phyloP scores from a whole-genome alignment of 768 basidiomycete genomes.

The Pilatotrama ljubarskyi region DNA sequence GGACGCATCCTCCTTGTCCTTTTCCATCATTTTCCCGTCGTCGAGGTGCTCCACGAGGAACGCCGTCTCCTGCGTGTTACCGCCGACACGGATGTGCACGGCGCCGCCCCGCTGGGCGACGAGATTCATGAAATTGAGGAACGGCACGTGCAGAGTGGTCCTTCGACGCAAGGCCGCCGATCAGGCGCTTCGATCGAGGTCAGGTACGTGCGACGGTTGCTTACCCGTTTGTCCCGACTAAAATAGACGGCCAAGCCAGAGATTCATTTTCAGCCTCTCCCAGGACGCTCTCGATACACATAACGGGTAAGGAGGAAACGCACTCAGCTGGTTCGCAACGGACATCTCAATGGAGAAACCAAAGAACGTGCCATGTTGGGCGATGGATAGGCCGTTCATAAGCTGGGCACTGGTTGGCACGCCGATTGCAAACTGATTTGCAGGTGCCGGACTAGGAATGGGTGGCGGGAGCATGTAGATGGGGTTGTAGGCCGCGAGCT shows the following conservation, averaged over 20 bases:
- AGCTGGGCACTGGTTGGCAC: constrained; percentile 32
- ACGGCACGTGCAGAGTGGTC: constrained; percentile 30
- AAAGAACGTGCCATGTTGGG: constrained; percentile 56
- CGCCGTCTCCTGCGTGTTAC: constrained; percentile 52
- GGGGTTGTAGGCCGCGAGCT: constrained; percentile 52
- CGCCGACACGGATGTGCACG: constrained; percentile 42
- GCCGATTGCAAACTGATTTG: constrained; percentile 44
- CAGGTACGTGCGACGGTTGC: neutral
- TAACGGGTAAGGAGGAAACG: neutral
- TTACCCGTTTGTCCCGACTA: constrained; percentile 8
- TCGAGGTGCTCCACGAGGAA: constrained; percentile 23
- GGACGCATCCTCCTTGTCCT: constrained; percentile 31
- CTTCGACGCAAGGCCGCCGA: neutral
- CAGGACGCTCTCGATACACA: neutral
- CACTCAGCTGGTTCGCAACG: constrained; percentile 40
- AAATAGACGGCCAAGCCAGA: neutral
- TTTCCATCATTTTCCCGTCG: constrained; percentile 26
- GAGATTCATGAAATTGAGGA: constrained; percentile 50
- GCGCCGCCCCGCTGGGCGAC: constrained; percentile 42
- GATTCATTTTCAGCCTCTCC: neutral
- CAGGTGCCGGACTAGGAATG: constrained; percentile 44
- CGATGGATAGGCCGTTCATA: constrained; percentile 41
- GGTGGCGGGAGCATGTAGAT: constrained; percentile 51
- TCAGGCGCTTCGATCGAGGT: neutral
- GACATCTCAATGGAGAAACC: constrained; percentile 80